Conservation (phyloP, 306 rosid genomes). For the Trichosanthes truncata region DNA sequence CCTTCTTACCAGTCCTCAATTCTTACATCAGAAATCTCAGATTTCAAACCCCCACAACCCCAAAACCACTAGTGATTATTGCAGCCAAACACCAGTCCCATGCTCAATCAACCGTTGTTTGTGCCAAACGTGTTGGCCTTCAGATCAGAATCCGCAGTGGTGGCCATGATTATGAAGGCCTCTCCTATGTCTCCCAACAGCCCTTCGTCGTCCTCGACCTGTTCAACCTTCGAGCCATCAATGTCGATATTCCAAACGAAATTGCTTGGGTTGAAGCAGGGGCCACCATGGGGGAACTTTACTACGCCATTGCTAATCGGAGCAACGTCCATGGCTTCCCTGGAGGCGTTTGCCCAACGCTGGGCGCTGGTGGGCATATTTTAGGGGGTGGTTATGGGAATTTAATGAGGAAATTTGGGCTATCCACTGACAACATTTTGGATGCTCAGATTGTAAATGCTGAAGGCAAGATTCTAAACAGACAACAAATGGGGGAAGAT, state of each 20-base stretch:
- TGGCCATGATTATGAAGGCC: constrained; percentile 30
- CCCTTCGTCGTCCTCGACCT: constrained; percentile 26
- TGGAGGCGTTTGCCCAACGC: constrained; percentile 16
- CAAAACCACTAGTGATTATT: constrained; percentile 20
- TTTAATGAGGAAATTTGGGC: constrained; percentile 27
- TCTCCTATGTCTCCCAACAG: constrained; percentile 13
- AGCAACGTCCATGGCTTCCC: constrained; percentile 21
- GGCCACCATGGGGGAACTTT: constrained; percentile 27
- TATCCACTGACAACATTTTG: constrained; percentile 17
- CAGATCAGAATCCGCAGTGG: constrained; percentile 28
- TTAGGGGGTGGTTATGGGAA: constrained; percentile 31
- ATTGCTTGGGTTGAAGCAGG: constrained; percentile 26
- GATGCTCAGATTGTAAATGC: constrained; percentile 24
- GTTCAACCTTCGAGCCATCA: constrained; percentile 21
- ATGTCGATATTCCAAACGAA: background rate
- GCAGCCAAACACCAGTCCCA: constrained; percentile 12
- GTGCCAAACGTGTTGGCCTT: constrained; percentile 7
- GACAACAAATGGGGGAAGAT: constrained; percentile 31
- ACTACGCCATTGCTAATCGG: constrained; percentile 13
- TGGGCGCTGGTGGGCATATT: constrained; percentile 27
- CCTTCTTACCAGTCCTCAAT: constrained; percentile 6
- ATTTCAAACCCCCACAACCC: constrained; percentile 13
- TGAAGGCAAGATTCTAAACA: constrained; percentile 16
- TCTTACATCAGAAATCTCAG: constrained; percentile 17
- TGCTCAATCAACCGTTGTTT: constrained; percentile 16